phyloP scores from a whole-genome alignment of 2,329 filamentous ascomycete genomes.

The Drechslerella coelobrocha region DNA sequence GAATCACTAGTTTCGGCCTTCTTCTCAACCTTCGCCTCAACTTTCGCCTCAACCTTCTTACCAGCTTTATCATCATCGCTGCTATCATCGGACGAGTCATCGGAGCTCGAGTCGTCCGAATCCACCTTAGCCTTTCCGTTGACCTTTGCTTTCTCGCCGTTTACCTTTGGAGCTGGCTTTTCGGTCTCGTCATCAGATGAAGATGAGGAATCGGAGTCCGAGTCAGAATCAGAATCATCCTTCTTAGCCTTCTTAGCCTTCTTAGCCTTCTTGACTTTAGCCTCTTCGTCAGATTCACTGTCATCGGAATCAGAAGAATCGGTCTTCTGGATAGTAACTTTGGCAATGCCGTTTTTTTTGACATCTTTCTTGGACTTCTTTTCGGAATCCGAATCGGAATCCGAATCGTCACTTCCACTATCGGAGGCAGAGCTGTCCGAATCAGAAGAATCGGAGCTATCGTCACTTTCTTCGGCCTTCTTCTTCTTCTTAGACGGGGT shows the following conservation, averaged over 20 bases:
- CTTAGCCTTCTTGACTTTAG: constrained; percentile 2
- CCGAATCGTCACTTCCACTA: constrained; percentile 55
- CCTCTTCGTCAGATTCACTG: constrained; percentile 55
- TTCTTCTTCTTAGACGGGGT: constrained; percentile 54
- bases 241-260: constrained; percentile 2
- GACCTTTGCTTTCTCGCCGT: constrained; percentile 40
- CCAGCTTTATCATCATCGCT: constrained; percentile 33
- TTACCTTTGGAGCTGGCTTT: constrained; percentile 54
- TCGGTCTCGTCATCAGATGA: background rate
- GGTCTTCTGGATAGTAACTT: constrained; percentile 54
- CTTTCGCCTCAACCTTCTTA: constrained; percentile 21
- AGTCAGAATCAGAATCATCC: constrained; percentile 46
- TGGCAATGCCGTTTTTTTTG: constrained; percentile 57
- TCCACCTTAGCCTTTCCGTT: constrained; percentile 53
- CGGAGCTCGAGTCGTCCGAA: constrained; percentile 19
- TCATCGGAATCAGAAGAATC: constrained; percentile 6
- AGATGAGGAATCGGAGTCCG: constrained; percentile 11
- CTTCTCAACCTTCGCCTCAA: constrained; percentile 31
- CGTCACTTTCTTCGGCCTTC: constrained; percentile 56
- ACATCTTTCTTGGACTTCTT: constrained; percentile 54
- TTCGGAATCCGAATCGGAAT: constrained; percentile 56
- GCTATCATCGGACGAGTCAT: constrained; percentile 44
- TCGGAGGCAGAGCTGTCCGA: constrained; percentile 56
- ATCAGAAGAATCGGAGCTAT: constrained; percentile 46
- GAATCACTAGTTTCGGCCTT: constrained; percentile 42